These are phyloP conservation scores for Sugiyamaella qingdaonensis DNA, from an alignment of 805 yeast species.

Conservation along the genomic window DNA sequence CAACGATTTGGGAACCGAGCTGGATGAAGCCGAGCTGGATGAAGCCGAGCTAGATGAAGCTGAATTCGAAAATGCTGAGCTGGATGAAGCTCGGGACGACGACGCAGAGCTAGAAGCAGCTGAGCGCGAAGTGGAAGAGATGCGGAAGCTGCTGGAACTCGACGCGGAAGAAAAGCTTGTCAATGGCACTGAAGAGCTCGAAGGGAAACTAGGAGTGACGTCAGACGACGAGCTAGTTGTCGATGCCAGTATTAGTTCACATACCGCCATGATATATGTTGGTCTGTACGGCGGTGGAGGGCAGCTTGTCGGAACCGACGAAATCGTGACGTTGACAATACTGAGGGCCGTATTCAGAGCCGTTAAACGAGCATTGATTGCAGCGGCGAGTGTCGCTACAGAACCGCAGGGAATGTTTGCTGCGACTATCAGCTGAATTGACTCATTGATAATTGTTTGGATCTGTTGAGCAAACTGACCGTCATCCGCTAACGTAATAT, in stretches of 20 bases:
- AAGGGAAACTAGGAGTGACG: neutral
- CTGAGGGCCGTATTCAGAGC: neutral
- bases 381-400: neutral
- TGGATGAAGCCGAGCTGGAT: neutral
- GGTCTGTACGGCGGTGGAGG: neutral
- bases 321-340: neutral
- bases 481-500: neutral
- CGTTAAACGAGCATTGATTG: neutral
- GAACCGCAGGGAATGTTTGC: neutral
- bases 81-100: too few relatives aligned
- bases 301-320: slow-evolving; percentile 3
- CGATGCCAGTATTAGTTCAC: neutral
- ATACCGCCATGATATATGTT: neutral
- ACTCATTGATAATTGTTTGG: neutral
- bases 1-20: too few relatives aligned
- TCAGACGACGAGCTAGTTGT: neutral
- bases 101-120: neutral
- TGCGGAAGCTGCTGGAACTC: neutral
- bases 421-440: neutral
- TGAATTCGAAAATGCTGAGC: too few relatives aligned
- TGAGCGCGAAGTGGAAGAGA: neutral
- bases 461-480: neutral
- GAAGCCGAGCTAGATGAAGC: too few relatives aligned
- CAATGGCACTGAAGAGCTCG: neutral
- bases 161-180: neutral